These are phyloP conservation scores for Quercus suber DNA, from an alignment of 306 rosid species.

Conservation along the genomic window DNA sequence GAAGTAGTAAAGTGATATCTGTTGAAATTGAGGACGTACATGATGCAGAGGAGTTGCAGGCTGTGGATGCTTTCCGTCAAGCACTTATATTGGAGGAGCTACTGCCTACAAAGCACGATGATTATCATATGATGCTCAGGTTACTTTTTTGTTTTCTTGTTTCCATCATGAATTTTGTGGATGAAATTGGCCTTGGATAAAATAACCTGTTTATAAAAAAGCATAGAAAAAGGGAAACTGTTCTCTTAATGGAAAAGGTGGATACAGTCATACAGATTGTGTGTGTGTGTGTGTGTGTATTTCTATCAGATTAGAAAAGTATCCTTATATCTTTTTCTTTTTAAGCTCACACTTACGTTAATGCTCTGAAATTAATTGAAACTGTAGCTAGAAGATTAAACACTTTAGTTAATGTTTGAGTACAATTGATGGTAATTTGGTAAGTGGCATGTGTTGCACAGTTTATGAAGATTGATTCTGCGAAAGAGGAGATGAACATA, in stretches of 20 bases:
- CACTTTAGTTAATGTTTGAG: not conserved
- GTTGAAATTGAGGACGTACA: constrained; percentile 78
- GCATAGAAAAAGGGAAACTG: not conserved
- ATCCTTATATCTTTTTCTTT: not conserved
- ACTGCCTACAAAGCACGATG: constrained; percentile 81
- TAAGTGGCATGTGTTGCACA: not conserved
- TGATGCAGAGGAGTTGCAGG: constrained; percentile 63
- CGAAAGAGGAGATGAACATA: not conserved
- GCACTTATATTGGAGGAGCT: constrained; percentile 70
- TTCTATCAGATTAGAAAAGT: not conserved
- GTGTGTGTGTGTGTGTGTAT: not conserved
- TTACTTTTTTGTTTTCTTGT: not conserved
- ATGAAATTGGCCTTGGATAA: not conserved
- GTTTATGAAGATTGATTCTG: not conserved
- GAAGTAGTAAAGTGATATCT: constrained; percentile 77
- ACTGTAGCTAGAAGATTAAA: not conserved
- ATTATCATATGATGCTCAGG: constrained; percentile 92
- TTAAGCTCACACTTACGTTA: not conserved
- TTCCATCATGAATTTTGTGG: not conserved
- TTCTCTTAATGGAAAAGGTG: not conserved
- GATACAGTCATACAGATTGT: not conserved
- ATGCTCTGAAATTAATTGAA: not conserved
- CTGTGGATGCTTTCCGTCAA: constrained; percentile 75
- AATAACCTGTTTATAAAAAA: not conserved
- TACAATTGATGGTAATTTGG: not conserved